These are phyloP conservation scores for Botrytis hyacinthi DNA, from an alignment of 2,329 filamentous ascomycete genomes.

Conservation along the genomic window DNA sequence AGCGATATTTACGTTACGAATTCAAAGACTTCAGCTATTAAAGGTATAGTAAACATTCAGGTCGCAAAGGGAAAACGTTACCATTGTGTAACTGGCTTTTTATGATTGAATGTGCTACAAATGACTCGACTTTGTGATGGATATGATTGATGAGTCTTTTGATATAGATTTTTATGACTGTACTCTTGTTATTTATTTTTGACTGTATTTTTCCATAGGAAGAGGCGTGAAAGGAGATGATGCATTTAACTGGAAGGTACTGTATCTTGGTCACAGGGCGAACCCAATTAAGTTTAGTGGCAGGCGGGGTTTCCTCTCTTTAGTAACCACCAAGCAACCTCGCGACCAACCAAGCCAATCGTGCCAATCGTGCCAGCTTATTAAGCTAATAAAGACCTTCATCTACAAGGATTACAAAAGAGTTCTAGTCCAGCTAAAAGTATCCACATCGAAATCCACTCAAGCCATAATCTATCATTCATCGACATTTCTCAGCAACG, in stretches of 20 bases:
- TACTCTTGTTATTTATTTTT: background rate
- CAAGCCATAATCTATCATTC: slow-evolving; percentile 13
- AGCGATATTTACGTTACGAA: background rate
- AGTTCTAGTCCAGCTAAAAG: background rate
- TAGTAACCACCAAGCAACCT: slow-evolving; percentile 5
- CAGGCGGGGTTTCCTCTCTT: slow-evolving; percentile 8
- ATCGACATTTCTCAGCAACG: slow-evolving; percentile 15
- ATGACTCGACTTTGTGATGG: background rate
- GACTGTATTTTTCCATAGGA: background rate
- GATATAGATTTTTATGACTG: background rate
- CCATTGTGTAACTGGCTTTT: slow-evolving; percentile 12
- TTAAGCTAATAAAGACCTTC: background rate
- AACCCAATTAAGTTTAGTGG: slow-evolving; percentile 6
- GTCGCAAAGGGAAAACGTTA: slow-evolving; percentile 6
- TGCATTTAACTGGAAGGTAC: slow-evolving; percentile 14
- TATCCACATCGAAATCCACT: slow-evolving; percentile 16
- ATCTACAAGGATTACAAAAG: background rate
- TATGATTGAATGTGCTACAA: background rate
- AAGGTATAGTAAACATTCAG: background rate
- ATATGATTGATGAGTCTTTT: background rate
- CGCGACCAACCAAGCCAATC: background rate
- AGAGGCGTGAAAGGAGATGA: background rate
- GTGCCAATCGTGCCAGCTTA: no score
- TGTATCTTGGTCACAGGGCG: slow-evolving; percentile 15
- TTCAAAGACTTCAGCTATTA: background rate